Evolutionary conservation across 2,329 filamentous ascomycete genomes (phyloP), one percentile per base, ranked within the genome.

Genomic region (Beauveria bassiana): DNA sequence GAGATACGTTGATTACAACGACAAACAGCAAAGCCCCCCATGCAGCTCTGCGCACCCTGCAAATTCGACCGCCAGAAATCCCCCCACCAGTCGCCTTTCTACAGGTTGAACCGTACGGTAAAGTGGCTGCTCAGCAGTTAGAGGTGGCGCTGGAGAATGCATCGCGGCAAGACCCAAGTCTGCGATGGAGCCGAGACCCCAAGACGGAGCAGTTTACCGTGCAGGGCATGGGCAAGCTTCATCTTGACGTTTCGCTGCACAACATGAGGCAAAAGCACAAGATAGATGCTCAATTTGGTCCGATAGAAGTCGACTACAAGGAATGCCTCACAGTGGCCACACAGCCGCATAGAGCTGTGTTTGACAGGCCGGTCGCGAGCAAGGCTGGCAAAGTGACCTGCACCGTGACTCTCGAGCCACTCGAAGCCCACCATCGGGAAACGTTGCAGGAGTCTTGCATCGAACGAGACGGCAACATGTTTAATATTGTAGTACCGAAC

Each of bases 41-140:
- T 20, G 82, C 86, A 18, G 82, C 85, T 1, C 77, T 96, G 54
- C 86, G 87, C 55, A 86, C 82, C 18, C 77, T 98, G 18, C 92
- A 96, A 70, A 84, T 99, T 42, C 86, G 91, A 18, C 91, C 95
- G 0, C 95, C 96, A 31, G 84, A 90, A 63, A 90, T 97, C 0
- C 93, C 95, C 0, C 92, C 95, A 0, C 92, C 95, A 0, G 95
- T 99, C 0, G 96, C 97, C 70, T 99, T 98, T 73, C 88, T 96
- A n/a, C 91, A 93, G 63, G 87, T 98, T 31, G 93, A 98, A 65
- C 91, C 82, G 0, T 80, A 91, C 66, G 88, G 90, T 67, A 78
- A 90, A 38, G 83, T 88, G 38, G 91, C 93, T 66, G 89, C 92
- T 68, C 93, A 92, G 67, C 84, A 88, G 62, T 84, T 99, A 6